Evolutionary conservation across 345 rosid genomes (phyloP), one percentile per base, ranked within the genome.

Genomic region (Eucalyptus regnans): DNA sequence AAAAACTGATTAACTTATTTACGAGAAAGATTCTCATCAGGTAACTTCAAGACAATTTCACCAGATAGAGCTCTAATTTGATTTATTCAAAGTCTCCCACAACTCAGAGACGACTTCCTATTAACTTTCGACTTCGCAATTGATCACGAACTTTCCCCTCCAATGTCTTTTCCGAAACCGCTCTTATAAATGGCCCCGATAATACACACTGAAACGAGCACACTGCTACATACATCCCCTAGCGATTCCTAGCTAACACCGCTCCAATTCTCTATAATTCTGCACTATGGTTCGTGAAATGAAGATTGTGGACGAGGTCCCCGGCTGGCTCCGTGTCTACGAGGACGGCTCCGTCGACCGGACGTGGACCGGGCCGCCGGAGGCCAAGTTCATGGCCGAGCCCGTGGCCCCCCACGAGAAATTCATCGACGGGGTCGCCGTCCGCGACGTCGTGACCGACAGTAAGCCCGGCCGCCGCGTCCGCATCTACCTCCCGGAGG

Each of bases 281-380:
- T 56, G 29, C 84, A 51, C 43, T 43, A 94, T 95, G 97, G 91
- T 43, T 6, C 22, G 27, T 5, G 89, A 91, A 25, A 93, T 79
- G 89, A 90, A 46, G 52, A 25, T 93, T 22, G 92, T 94, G 13
- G 93, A 93, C 2, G 94, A 95, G 60, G 98, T 96, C 14, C 94
- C 98, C 51, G 96, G 98, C 25, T 96, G 96, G 98, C 94, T 96
- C 12, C 86, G 92, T 49, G 87, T 92, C 87, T 93, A 91, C 49
- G 92, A 92, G 5, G 98, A 95, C 46, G 98, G 96, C 62, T 93
- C 93, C 1, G 94, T 94, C 12, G 98, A 94, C 90, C 90, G 98
- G 33, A 88, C 94, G 6, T 95, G 98, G 98, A 91, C 91, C 0
- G 98, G 96, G 12, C 95, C 98, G 0, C 96, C 96, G 1, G 91